phyloP scores from a whole-genome alignment of 805 yeast species.

The Lipomyces sp. region DNA sequence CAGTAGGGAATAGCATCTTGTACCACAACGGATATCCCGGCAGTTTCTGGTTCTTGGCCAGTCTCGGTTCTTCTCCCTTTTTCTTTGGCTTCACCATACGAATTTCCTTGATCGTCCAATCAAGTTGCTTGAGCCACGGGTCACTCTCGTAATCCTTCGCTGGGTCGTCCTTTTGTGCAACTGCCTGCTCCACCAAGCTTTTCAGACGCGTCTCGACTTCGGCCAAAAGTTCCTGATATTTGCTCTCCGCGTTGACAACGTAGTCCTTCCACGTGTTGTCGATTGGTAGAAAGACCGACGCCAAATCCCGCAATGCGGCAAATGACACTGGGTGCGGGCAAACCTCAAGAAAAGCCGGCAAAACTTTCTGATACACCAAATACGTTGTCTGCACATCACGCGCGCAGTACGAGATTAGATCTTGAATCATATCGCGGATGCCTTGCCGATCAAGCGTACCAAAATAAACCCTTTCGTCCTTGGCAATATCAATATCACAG shows the following conservation, averaged over 20 bases:
- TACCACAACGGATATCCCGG: conserved; percentile 98
- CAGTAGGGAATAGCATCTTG: conserved; percentile 56
- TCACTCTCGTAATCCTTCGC: conserved; percentile 55
- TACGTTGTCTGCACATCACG: conserved; percentile 79
- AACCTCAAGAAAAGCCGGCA: conserved; percentile 66
- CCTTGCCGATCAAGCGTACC: conserved; percentile 57
- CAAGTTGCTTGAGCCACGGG: conserved; percentile 89
- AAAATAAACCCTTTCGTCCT: conserved; percentile 69
- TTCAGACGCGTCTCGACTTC: conserved; percentile 64
- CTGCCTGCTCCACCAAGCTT: conserved; percentile 64
- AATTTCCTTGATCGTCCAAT: conserved; percentile 70
- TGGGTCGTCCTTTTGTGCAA: conserved; percentile 49
- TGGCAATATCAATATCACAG: conserved; percentile 69
- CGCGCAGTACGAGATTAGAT: conserved; percentile 80
- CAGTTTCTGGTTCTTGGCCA: conserved; percentile 67
- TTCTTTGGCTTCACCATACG: conserved; percentile 68
- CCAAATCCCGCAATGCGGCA: conserved; percentile 78
- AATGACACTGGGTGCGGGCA: conserved; percentile 95
- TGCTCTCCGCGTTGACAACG: conserved; percentile 66
- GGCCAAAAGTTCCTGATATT: conserved; percentile 62
- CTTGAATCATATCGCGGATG: conserved; percentile 61
- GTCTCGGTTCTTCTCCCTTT: conserved; percentile 51
- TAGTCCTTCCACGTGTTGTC: conserved; percentile 74
- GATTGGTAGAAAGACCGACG: conserved; percentile 79
- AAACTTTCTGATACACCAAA: conserved; percentile 65